Evolutionary conservation across 1,284 basidiomycete species (phyloP), one percentile per base, ranked within the genome.

Genomic region (Ganoderma resinaceum): DNA sequence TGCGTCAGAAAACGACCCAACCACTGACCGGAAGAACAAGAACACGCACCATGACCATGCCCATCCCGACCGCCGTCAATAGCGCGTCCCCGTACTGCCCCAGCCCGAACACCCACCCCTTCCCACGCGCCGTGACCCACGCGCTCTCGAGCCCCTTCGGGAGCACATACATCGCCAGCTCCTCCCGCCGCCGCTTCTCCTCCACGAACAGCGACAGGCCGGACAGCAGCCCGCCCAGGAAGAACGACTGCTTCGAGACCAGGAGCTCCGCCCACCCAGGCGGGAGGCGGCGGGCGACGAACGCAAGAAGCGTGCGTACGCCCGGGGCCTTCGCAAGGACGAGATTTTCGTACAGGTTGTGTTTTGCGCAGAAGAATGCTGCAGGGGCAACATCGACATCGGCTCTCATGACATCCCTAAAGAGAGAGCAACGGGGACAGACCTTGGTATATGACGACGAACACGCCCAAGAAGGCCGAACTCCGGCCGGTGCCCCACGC

Each of bases 131-230:
- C 73, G 91, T 88, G 1, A 91, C 86, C 96, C 97, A 99, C 14
- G 89, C 89, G 66, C 93, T 93, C 82, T 97, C 95, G 57, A 97
- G 79, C 0, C 90, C 94, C 80, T 96, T 95, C n/a, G 97, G 97
- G 49, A 98, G 82, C 3, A 96, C 95, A 79, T 97, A 99, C 91
- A 98, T 97, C 35, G 97, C 95, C 71, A 97, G 82, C 80, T 97
- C 95, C 3, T 89, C 90, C 16, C 95, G 85, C 18, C 95, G 84
- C 62, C 90, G 83, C 79, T 90, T 92, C 76, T 96, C 95, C 77
- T 99, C 97, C 4, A 97, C 87, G 66, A 98, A 90, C 49, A 99
- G 83, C 16, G 94, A 88, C 2, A 97, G 76, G 20, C 93, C 95
- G 11, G 93, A 87, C 6, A 91, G 78, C 68, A 96, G 86, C 0